Conservation (phyloP, 2,329 filamentous ascomycete species). For the Colletotrichum tabaci region DNA sequence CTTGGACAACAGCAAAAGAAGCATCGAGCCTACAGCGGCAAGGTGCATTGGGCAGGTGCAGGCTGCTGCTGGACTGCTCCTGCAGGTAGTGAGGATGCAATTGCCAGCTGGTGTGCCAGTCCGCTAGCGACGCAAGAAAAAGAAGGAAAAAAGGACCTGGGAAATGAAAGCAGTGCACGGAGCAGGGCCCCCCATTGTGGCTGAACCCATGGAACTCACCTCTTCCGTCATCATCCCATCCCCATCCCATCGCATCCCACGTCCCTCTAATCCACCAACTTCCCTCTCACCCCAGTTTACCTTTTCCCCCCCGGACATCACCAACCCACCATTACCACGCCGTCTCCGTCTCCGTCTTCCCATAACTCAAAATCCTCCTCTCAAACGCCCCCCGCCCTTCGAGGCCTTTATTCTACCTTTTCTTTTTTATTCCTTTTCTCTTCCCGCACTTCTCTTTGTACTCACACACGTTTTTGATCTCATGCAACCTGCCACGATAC, state of each 20-base stretch:
- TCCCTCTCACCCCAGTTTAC: constrained; percentile 14
- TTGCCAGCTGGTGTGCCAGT: too few relatives aligned
- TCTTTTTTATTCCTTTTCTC: constrained; percentile 11
- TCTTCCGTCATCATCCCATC: constrained; percentile 43
- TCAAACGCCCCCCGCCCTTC: constrained; percentile 6
- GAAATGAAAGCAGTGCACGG: constrained; percentile 26
- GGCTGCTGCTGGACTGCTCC: constrained; percentile 4
- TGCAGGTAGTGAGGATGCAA: constrained; percentile 5
- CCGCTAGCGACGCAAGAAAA: too few relatives aligned
- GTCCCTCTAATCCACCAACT: constrained; percentile 29
- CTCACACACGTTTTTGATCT: neutral
- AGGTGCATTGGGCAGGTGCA: constrained; percentile 34
- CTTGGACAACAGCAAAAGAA: constrained; percentile 10
- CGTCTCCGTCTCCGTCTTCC: constrained; percentile 3
- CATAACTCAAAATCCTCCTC: constrained; percentile 3
- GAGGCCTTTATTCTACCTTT: constrained; percentile 6
- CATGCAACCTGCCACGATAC: constrained; percentile 45
- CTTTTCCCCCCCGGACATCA: constrained; percentile 27
- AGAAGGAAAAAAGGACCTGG: constrained; percentile 2
- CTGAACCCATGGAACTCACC: constrained; percentile 28
- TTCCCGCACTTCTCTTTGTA: constrained; percentile 1
- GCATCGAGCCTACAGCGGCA: constrained; percentile 16
- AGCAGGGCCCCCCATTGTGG: constrained; percentile 32
- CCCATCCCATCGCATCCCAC: constrained; percentile 32
- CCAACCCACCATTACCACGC: constrained; percentile 18